These are phyloP conservation scores for Sarocladium strictum DNA, from an alignment of 2,329 filamentous ascomycete species.

Conservation along the genomic window DNA sequence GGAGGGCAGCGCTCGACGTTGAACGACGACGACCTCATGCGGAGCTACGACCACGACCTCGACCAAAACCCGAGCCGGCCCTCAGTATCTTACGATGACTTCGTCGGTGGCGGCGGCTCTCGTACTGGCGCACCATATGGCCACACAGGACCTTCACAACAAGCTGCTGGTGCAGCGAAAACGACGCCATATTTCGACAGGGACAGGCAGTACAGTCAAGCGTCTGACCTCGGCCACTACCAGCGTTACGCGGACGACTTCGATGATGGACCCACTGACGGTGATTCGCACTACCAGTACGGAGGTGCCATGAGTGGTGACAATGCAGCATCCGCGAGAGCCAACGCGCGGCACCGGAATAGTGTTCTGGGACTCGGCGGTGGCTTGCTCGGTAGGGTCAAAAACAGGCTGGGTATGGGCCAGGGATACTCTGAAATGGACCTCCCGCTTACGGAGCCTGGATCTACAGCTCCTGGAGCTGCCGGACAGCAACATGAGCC, in stretches of 20 bases:
- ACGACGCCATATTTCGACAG: slow-evolving; percentile 41
- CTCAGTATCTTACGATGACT: slow-evolving; percentile 91
- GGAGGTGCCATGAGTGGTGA: slow-evolving; percentile 56
- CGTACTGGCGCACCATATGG: slow-evolving; percentile 35
- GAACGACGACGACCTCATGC: slow-evolving; percentile 74
- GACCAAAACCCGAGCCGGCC: slow-evolving; percentile 63
- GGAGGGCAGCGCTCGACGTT: slow-evolving; percentile 71
- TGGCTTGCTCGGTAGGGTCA: slow-evolving; percentile 78
- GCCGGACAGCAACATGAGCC: slow-evolving; percentile 39
- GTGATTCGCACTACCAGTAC: slow-evolving; percentile 77
- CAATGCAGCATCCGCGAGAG: slow-evolving; percentile 30
- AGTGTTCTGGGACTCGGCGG: slow-evolving; percentile 85
- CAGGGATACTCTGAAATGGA: slow-evolving; percentile 97
- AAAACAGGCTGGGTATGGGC: slow-evolving; percentile 85
- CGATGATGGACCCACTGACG: slow-evolving; percentile 75
- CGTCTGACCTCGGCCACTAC: slow-evolving; percentile 80
- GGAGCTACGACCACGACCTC: slow-evolving; percentile 62
- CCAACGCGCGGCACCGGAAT: slow-evolving; percentile 70
- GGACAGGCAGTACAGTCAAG: slow-evolving; percentile 60
- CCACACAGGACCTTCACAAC: neutral
- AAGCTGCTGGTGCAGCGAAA: slow-evolving; percentile 6
- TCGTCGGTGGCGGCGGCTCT: slow-evolving; percentile 62
- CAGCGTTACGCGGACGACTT: slow-evolving; percentile 84
- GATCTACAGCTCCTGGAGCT: slow-evolving; percentile 28
- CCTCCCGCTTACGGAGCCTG: slow-evolving; percentile 78